These are phyloP conservation scores for Solanum dulcamara DNA, from an alignment of 257 asterid genomes.

Conservation along the genomic window DNA sequence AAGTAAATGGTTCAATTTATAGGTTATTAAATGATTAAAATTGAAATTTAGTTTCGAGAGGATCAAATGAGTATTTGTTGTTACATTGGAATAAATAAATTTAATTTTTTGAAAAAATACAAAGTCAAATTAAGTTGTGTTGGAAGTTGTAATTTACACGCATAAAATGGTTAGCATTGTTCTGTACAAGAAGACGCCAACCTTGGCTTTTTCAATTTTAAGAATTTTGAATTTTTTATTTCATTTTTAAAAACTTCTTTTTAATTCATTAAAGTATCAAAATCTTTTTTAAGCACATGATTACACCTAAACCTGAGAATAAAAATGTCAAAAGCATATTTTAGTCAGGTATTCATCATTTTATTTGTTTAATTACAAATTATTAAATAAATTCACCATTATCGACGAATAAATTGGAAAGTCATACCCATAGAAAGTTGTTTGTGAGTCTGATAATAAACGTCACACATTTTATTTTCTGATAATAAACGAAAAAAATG, in stretches of 20 bases:
- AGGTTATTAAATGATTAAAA: no score
- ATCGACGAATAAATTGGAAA: background rate
- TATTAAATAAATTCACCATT: background rate
- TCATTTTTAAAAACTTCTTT: background rate
- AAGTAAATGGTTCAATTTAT: background rate
- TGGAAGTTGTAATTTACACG: background rate
- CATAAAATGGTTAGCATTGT: background rate
- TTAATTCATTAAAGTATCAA: background rate
- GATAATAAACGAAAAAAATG: fast-evolving
- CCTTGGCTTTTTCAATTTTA: background rate
- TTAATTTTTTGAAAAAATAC: background rate
- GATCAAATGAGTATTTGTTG: no score
- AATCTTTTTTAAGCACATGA: background rate
- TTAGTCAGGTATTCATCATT: background rate
- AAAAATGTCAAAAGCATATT: background rate
- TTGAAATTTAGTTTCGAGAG: no score
- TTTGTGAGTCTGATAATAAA: background rate
- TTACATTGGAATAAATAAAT: no score
- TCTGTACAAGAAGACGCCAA: background rate
- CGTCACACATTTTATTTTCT: background rate
- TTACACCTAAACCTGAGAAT: background rate
- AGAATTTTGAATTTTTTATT: background rate
- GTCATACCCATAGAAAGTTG: background rate
- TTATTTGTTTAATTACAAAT: background rate
- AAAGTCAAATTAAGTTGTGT: background rate